These are phyloP conservation scores for Acanthamoeba royreba DNA, from an alignment of 208 protist species.

Conservation along the genomic window DNA sequence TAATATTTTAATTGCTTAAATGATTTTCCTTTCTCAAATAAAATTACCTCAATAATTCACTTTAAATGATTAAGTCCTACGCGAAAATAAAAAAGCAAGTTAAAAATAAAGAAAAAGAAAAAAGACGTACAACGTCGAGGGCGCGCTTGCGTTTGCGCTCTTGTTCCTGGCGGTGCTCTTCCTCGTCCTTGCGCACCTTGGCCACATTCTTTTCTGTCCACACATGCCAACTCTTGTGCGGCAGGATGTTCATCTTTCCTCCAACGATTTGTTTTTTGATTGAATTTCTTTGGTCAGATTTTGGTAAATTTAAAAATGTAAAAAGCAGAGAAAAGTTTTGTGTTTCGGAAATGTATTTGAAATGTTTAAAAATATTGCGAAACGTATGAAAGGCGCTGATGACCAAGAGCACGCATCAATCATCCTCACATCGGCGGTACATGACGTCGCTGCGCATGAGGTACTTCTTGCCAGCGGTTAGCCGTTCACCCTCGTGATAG, in stretches of 20 bases:
- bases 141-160: background rate
- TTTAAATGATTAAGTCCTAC: background rate
- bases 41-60: too few species aligned
- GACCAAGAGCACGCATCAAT: too few species aligned
- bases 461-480: constrained; percentile 21
- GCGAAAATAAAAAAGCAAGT: background rate
- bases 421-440: too few species aligned
- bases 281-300: too few species aligned
- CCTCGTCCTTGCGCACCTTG: constrained; percentile 11
- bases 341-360: too few species aligned
- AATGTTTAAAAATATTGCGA: too few species aligned
- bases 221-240: constrained; percentile 43
- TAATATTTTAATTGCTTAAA: too few species aligned
- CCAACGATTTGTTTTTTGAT: too few species aligned
- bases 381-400: too few species aligned
- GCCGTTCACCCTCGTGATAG: constrained; percentile 7
- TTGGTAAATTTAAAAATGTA: too few species aligned
- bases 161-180: background rate
- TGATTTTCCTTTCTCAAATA: too few species aligned
- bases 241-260: constrained; percentile 46
- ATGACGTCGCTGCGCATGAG: constrained; percentile 44
- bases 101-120: background rate
- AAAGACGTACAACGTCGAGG: background rate
- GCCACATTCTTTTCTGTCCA: background rate
- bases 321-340: too few species aligned